Evolutionary conservation across 1,284 basidiomycete species (phyloP).

Genomic region (Tetrapyrgos nigripes): DNA sequence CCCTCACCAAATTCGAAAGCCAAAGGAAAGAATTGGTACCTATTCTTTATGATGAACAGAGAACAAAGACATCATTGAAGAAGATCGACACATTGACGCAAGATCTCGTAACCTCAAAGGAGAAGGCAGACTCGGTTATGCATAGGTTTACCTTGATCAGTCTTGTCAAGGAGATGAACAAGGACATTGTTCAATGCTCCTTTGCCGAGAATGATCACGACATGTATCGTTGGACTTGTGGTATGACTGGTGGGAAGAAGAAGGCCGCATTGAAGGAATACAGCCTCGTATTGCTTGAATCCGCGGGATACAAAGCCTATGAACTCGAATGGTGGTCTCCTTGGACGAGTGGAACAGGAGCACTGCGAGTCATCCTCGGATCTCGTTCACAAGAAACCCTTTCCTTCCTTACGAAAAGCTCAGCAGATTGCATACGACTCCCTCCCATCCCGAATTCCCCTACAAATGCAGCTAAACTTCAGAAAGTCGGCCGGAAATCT

Average conservation of each 20-base stretch:
- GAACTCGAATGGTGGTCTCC: constrained; percentile 25
- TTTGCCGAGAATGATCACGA: constrained; percentile 6
- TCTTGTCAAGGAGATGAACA: constrained; percentile 19
- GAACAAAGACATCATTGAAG: not conserved
- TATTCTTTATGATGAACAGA: constrained; percentile 2
- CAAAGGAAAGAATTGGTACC: constrained; percentile 16
- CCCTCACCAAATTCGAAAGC: constrained; percentile 19
- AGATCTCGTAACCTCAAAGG: constrained; percentile 15
- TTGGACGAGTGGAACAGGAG: constrained; percentile 9
- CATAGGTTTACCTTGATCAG: constrained; percentile 23
- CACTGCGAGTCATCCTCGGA: constrained; percentile 10
- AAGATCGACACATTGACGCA: constrained; percentile 9
- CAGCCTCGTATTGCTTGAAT: constrained; percentile 15
- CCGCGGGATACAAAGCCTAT: constrained; percentile 18
- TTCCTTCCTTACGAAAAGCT: not conserved
- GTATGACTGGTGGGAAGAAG: constrained; percentile 17
- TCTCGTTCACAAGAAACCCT: not conserved
- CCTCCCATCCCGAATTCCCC: not conserved
- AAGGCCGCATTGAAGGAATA: constrained; percentile 17
- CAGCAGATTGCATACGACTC: not conserved
- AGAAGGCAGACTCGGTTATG: constrained; percentile 15
- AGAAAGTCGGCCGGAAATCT: not conserved
- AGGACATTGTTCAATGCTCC: constrained; percentile 9
- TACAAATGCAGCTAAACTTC: constrained; percentile 1
- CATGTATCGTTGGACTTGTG: constrained; percentile 21